Conservation (phyloP, 208 protist genomes). For the Trypanosoma mega region DNA sequence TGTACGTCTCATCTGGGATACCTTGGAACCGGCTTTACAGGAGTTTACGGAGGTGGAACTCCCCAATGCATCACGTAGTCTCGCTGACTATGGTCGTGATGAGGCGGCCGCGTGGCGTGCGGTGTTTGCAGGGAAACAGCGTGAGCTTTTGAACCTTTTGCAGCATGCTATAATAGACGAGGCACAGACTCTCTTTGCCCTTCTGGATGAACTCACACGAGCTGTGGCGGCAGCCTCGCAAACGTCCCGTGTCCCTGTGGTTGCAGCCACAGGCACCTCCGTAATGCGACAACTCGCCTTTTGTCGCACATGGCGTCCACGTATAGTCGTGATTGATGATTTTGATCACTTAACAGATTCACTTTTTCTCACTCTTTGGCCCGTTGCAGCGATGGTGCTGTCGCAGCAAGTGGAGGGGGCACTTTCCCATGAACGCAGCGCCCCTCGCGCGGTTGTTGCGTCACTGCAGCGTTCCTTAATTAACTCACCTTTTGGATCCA, state of each 20-base stretch:
- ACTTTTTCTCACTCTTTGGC: slow-evolving; percentile 59
- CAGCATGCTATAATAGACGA: slow-evolving; percentile 39
- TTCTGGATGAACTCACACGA: slow-evolving; percentile 59
- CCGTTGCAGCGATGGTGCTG: slow-evolving; percentile 49
- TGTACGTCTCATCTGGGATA: slow-evolving; percentile 14
- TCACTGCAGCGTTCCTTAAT: slow-evolving; percentile 49
- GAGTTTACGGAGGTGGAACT: slow-evolving; percentile 18
- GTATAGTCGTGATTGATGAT: slow-evolving; percentile 71
- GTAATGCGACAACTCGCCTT: slow-evolving; percentile 55
- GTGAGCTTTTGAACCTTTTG: slow-evolving; percentile 45
- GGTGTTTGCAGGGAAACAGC: slow-evolving; percentile 66
- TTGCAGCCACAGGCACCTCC: slow-evolving; percentile 39
- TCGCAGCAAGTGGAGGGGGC: slow-evolving; percentile 53
- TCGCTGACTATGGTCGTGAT: slow-evolving; percentile 18
- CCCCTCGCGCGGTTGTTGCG: slow-evolving; percentile 42
- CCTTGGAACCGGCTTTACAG: slow-evolving; percentile 4
- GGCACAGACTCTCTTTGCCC: slow-evolving; percentile 39
- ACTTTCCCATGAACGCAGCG: slow-evolving; percentile 35
- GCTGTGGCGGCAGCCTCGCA: slow-evolving; percentile 66
- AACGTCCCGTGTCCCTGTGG: slow-evolving; percentile 41
- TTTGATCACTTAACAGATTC: slow-evolving; percentile 61
- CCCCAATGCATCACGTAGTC: slow-evolving; percentile 23
- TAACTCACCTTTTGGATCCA: slow-evolving; percentile 39
- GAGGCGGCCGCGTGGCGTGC: slow-evolving; percentile 55
- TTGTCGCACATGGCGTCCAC: slow-evolving; percentile 64